These are phyloP conservation scores for Ophiocordyceps sinensis DNA, from an alignment of 2,329 filamentous ascomycete genomes.

Conservation along the genomic window DNA sequence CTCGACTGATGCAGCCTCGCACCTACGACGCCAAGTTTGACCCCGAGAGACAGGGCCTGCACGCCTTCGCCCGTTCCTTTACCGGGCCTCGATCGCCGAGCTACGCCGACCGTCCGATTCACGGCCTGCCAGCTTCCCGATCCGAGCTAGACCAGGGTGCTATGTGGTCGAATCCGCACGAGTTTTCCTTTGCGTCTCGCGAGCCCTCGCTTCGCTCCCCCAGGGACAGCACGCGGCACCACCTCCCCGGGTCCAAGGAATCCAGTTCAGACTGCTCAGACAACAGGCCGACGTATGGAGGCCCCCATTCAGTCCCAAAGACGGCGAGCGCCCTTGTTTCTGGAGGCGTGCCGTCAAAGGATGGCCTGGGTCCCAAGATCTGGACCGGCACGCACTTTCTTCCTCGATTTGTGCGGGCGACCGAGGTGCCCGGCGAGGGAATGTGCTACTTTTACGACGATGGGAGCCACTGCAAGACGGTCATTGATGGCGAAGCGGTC, in stretches of 20 bases:
- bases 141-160: conserved; percentile 18
- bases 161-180: conserved; percentile 25
- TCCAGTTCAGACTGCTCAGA: conserved; percentile 12
- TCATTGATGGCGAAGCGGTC: conserved; percentile 74
- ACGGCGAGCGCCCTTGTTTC: conserved; percentile 13
- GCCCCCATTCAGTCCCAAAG: background rate
- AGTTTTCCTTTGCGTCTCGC: conserved; percentile 31
- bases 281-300: conserved; percentile 9
- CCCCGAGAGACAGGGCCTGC: conserved; percentile 21
- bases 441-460: conserved; percentile 80
- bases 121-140: conserved; percentile 18
- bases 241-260: conserved; percentile 22
- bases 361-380: conserved; percentile 51
- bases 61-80: conserved; percentile 17
- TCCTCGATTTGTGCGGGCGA: conserved; percentile 48
- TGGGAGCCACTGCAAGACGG: conserved; percentile 65
- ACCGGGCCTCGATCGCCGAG: conserved; percentile 30
- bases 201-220: conserved; percentile 20
- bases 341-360: conserved; percentile 36
- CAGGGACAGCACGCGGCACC: conserved; percentile 19
- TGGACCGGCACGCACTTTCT: conserved; percentile 55
- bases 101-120: conserved; percentile 23
- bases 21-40: conserved; percentile 31
- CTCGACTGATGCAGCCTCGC: conserved; percentile 27
- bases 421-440: conserved; percentile 62